Conservation (phyloP, 805 yeast species). For the Ogataea haglerorum region DNA sequence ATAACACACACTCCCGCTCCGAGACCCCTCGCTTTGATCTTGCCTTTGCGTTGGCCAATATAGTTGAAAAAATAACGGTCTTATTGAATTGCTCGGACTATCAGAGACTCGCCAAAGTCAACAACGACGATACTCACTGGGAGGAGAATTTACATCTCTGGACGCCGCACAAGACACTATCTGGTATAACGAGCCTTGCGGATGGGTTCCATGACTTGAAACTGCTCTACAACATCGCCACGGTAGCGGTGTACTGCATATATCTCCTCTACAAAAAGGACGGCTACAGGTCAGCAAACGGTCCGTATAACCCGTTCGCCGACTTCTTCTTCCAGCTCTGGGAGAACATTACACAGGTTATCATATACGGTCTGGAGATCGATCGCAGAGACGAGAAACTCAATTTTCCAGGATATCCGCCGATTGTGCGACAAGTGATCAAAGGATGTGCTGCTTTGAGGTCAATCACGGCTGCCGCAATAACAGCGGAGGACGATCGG, state of each 20-base stretch:
- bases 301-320: slow-evolving; percentile 60
- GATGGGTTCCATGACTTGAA: slow-evolving; percentile 37
- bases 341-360: slow-evolving; percentile 61
- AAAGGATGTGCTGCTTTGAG: slow-evolving; percentile 66
- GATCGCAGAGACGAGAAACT: slow-evolving; percentile 49
- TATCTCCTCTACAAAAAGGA: slow-evolving; percentile 38
- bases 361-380: slow-evolving; percentile 57
- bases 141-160: slow-evolving; percentile 30
- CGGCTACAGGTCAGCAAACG: slow-evolving; percentile 40
- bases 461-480: slow-evolving; percentile 54
- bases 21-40: slow-evolving; percentile 35
- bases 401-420: slow-evolving; percentile 40
- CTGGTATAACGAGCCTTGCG: slow-evolving; percentile 21
- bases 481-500: slow-evolving; percentile 45
- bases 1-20: slow-evolving; percentile 10
- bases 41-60: slow-evolving; percentile 30
- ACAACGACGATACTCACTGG: slow-evolving; percentile 40
- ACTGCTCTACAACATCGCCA: slow-evolving; percentile 43
- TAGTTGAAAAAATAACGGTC: slow-evolving; percentile 37
- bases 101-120: slow-evolving; percentile 36
- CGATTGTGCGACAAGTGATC: slow-evolving; percentile 44
- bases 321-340: slow-evolving; percentile 56
- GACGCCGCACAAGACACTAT: slow-evolving; percentile 35
- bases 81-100: slow-evolving; percentile 44
- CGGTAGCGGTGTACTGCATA: slow-evolving; percentile 42